These are phyloP conservation scores for Ogataea ganodermae DNA, from an alignment of 805 yeast species.

Conservation along the genomic window DNA sequence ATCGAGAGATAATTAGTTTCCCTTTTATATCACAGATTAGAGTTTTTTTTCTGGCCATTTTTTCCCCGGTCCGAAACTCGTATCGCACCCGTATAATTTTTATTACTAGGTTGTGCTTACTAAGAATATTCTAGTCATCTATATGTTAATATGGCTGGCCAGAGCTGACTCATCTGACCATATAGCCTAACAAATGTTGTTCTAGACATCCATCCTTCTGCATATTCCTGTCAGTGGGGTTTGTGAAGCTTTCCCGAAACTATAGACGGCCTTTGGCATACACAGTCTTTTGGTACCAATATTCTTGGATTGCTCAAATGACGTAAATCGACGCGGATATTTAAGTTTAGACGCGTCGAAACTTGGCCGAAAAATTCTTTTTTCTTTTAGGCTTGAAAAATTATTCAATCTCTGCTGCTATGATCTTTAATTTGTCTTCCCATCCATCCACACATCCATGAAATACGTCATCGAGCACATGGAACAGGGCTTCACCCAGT, in stretches of 20 bases:
- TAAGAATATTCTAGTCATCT: no score
- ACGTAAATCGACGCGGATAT: background rate
- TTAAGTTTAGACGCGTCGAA: background rate
- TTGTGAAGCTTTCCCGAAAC: background rate
- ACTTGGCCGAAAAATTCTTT: background rate
- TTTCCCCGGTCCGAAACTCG: slow-evolving; percentile 1
- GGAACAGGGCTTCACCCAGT: slow-evolving; percentile 95
- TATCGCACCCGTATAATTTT: background rate
- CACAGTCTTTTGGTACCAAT: background rate
- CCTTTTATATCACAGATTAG: no score
- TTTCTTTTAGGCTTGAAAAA: background rate
- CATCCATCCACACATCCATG: slow-evolving; percentile 42
- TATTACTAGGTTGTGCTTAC: no score
- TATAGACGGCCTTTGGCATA: background rate
- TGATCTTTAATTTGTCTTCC: background rate
- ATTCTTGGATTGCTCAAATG: background rate
- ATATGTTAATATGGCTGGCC: no score
- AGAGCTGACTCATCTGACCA: no score
- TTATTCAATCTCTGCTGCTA: background rate
- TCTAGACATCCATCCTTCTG: no score
- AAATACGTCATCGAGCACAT: slow-evolving; percentile 95
- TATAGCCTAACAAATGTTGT: no score
- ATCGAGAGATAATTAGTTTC: background rate
- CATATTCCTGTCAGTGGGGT: no score
- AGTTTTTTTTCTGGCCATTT: background rate